Evolutionary conservation across 139 green algal genomes (phyloP), one percentile per base, ranked within the genome.

Genomic region (Haematococcus sp.): DNA sequence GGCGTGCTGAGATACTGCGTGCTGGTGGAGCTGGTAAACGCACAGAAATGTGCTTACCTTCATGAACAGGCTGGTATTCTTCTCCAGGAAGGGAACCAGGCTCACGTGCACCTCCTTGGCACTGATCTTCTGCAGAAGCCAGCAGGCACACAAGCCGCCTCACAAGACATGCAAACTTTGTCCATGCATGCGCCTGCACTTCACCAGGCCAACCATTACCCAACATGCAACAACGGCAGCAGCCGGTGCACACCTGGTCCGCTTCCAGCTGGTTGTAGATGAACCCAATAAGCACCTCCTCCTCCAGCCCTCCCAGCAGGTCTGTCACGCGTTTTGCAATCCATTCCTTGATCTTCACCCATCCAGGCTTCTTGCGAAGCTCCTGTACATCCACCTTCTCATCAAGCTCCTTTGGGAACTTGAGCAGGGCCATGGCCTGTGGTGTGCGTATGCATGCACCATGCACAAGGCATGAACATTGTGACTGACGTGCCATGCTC

Each of bases 281-380:
- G 75, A 96, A 95, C 51, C 76, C 84, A 32, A 98, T 94, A 2
- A 99, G 82, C 30, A 99, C 92, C 32, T 98, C 95, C 79, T 98
- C 95, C 81, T 98, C 94, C 40, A 97, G 71, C 9, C 88, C 86
- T 25, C 90, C 89, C 61, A 99, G 83, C 33, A 98, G 77, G 84
- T 98, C 91, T 1, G 94, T 98, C 1, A 98, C 85, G 1, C 95
- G 82, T 65, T 93, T 93, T 5, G 87, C 88, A 16, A 98, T 94
- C 95, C 95, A 99, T 33, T 90, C 87, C 70, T 94, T 92, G 79
- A 99, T 97, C 13, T 93, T 86, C 1, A 22, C 44, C 75, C 75
- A 81, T 1, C 73, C 73, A 23, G 73, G 54, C 28, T 73, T 74
- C 68, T 81, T 81, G 22, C 68, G 30, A 28, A 72, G 31, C 5